Evolutionary conservation across 495 filamentous ascomycete species (phyloP).

Genomic region (Parathielavia appendiculata): DNA sequence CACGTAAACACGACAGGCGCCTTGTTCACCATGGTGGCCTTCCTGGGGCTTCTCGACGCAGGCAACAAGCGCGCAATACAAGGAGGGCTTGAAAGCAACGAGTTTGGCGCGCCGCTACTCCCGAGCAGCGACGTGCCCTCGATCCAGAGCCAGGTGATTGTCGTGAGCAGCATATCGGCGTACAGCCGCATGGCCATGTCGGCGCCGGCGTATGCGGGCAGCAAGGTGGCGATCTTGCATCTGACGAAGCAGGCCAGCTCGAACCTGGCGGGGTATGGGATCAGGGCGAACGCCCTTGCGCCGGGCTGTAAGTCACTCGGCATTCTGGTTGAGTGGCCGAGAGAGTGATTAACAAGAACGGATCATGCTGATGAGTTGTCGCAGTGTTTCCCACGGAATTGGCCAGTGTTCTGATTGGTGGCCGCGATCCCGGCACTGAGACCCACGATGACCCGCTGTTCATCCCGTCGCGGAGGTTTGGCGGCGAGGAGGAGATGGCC

Average conservation of each 20-base stretch:
- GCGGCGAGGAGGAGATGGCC: slow-evolving; percentile 54
- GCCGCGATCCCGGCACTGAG: slow-evolving; percentile 41
- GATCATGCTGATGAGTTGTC: background rate
- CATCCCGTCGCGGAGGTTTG: slow-evolving; percentile 50
- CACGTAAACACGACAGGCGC: slow-evolving; percentile 57
- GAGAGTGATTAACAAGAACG: slow-evolving; percentile 10
- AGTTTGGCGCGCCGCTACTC: slow-evolving; percentile 21
- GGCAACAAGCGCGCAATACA: slow-evolving; percentile 51
- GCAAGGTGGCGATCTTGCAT: slow-evolving; percentile 58
- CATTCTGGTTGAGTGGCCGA: background rate
- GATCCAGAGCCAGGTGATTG: slow-evolving; percentile 52
- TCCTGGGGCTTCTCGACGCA: slow-evolving; percentile 59
- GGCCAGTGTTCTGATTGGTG: slow-evolving; percentile 35
- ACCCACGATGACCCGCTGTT: slow-evolving; percentile 26
- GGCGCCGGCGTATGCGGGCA: slow-evolving; percentile 54
- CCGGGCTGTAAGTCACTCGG: slow-evolving; percentile 47
- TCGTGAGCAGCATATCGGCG: slow-evolving; percentile 50
- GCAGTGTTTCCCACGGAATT: slow-evolving; percentile 56
- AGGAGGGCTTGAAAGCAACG: slow-evolving; percentile 15
- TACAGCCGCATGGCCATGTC: slow-evolving; percentile 39
- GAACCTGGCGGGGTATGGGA: slow-evolving; percentile 47
- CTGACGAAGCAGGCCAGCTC: slow-evolving; percentile 58
- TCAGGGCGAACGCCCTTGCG: slow-evolving; percentile 58
- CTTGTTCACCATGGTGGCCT: slow-evolving; percentile 59
- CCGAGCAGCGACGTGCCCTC: slow-evolving; percentile 26